A percentile compares a stretch with the other conserved stretches of the same genome.
Conservation (phyloP, 202 grass and related monocot genomes). For the Saccharum hybrid region DNA sequence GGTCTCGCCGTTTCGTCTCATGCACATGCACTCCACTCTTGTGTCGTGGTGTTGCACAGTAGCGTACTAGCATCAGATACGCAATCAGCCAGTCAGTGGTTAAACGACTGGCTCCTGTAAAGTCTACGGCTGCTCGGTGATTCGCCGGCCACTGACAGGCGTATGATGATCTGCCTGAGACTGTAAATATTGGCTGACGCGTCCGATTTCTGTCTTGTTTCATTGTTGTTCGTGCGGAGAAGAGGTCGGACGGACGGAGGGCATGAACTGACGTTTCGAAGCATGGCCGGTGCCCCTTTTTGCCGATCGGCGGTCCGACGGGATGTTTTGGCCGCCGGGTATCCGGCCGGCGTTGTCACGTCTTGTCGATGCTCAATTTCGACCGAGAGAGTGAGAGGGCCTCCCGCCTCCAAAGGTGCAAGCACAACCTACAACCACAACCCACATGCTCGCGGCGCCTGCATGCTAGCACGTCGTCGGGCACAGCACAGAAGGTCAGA, state of each 20-base stretch:
- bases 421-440: too few relatives aligned
- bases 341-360: constrained; percentile 24
- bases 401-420: neutral
- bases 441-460: neutral
- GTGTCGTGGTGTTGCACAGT: neutral
- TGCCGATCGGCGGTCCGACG: neutral
- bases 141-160: constrained; percentile 3
- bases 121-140: neutral
- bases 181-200: too few relatives aligned
- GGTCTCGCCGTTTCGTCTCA: neutral
- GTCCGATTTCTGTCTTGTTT: too few relatives aligned
- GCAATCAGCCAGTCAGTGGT: neutral
- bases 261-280: constrained; percentile 7
- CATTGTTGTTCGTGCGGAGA: neutral
- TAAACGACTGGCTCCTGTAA: neutral
- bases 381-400: neutral
- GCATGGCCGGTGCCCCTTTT: neutral
- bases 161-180: neutral
- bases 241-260: neutral
- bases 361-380: constrained; percentile 42
- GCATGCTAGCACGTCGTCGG: neutral
- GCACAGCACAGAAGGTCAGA: neutral
- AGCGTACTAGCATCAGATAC: neutral
- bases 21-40: neutral
- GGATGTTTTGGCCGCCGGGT: constrained; percentile 39